Conservation (phyloP, 805 yeast genomes). For the Candida taoyuanica region DNA sequence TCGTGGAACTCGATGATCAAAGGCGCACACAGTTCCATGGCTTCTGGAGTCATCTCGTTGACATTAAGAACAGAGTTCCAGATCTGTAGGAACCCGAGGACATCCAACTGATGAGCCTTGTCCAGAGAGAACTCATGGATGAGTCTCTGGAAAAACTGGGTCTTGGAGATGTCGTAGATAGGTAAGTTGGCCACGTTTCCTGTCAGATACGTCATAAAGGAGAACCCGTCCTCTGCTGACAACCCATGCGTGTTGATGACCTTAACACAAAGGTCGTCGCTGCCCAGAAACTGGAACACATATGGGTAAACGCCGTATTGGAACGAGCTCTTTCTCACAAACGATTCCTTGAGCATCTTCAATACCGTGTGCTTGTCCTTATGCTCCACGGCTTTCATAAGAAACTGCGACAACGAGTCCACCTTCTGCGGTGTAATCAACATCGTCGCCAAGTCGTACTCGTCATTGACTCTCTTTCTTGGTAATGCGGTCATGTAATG, state of each 20-base stretch:
- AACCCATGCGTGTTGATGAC: conserved; percentile 34
- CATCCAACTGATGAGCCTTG: conserved; percentile 13
- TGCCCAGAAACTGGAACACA: conserved; percentile 30
- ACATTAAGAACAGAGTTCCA: conserved; percentile 30
- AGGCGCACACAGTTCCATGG: conserved; percentile 31
- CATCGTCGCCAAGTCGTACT: conserved; percentile 9
- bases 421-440: conserved; percentile 17
- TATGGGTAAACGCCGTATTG: conserved; percentile 30
- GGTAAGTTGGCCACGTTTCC: conserved; percentile 21
- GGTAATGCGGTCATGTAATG: conserved; percentile 35
- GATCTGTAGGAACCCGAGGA: conserved; percentile 30
- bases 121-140: conserved; percentile 18
- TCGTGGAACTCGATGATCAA: conserved; percentile 34
- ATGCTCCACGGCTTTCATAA: conserved; percentile 15
- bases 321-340: conserved; percentile 31
- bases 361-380: conserved; percentile 29
- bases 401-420: conserved; percentile 17
- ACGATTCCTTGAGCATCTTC: conserved; percentile 37
- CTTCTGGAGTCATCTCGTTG: conserved; percentile 10
- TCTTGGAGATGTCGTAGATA: conserved; percentile 20
- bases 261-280: conserved; percentile 29
- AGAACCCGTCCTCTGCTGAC: conserved; percentile 21
- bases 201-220: conserved; percentile 27
- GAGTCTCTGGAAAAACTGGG: conserved; percentile 30
- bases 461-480: conserved; percentile 8